phyloP scores from a whole-genome alignment of 768 basidiomycete genomes.

The Collybia sordida region DNA sequence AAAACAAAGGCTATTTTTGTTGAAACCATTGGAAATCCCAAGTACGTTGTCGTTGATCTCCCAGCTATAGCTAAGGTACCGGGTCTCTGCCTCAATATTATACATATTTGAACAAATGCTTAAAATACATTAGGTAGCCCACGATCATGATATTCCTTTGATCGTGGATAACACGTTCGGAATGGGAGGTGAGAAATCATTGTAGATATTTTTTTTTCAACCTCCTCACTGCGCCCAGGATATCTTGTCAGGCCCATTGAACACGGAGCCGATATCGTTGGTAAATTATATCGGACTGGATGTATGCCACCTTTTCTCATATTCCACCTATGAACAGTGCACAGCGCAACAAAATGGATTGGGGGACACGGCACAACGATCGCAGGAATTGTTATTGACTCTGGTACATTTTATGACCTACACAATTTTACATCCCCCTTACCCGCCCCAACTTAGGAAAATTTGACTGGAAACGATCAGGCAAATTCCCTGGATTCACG shows the following conservation, averaged over 20 bases:
- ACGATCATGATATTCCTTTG: conserved; percentile 68
- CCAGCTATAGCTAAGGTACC: conserved; percentile 65
- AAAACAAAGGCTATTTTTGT: conserved; percentile 77
- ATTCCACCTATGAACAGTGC: conserved; percentile 35
- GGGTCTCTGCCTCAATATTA: not conserved
- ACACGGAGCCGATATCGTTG: conserved; percentile 76
- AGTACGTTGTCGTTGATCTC: conserved; percentile 65
- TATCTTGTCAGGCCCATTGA: conserved; percentile 72
- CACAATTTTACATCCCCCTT: conserved; percentile 4
- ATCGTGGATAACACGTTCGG: conserved; percentile 84
- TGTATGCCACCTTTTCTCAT: not conserved
- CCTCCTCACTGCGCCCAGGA: conserved; percentile 26
- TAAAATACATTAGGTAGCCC: conserved; percentile 52
- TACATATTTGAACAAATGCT: not conserved
- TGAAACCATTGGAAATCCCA: conserved; percentile 81
- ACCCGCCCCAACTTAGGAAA: conserved; percentile 37
- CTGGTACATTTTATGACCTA: conserved; percentile 36
- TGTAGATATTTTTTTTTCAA: not conserved
- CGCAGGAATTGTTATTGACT: conserved; percentile 72
- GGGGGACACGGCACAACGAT: conserved; percentile 81
- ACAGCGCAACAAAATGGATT: conserved; percentile 86
- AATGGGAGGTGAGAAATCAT: conserved; percentile 49
- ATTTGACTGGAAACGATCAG: conserved; percentile 71
- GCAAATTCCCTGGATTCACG: conserved; percentile 74
- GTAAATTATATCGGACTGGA: conserved; percentile 28